phyloP scores from a whole-genome alignment of 192 early-diverging fungal species.

The Entomortierella beljakovae region DNA sequence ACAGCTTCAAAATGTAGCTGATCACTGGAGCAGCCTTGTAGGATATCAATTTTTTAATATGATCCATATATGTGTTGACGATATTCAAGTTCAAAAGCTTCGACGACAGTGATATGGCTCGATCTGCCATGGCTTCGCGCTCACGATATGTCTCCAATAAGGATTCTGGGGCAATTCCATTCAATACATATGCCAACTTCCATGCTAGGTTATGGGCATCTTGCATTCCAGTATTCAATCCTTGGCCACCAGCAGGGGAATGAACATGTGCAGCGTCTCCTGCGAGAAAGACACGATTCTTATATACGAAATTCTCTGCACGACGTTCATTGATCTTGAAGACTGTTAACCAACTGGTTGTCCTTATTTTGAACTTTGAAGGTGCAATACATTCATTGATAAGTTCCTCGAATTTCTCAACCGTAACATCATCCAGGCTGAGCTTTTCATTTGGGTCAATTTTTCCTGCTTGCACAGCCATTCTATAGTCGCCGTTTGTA shows the following conservation, averaged over 20 bases:
- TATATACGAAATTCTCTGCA: conserved; percentile 35
- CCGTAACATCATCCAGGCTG: conserved; percentile 1
- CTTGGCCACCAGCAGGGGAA: conserved; percentile 55
- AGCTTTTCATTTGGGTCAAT: conserved; percentile 10
- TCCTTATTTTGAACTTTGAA: conserved; percentile 22
- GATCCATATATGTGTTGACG: not conserved
- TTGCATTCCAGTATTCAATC: conserved; percentile 54
- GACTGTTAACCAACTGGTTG: conserved; percentile 21
- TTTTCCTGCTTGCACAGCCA: conserved; percentile 6
- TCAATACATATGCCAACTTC: conserved; percentile 57
- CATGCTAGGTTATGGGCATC: conserved; percentile 61
- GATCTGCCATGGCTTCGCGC: conserved; percentile 30
- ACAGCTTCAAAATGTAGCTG: not conserved
- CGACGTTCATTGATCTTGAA: conserved; percentile 42
- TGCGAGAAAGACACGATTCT: conserved; percentile 52
- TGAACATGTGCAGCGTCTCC: conserved; percentile 60
- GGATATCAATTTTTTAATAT: not conserved
- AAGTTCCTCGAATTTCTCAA: conserved; percentile 26
- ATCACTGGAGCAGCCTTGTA: not conserved
- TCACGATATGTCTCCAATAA: conserved; percentile 26
- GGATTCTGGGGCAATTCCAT: not conserved
- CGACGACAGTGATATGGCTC: conserved; percentile 29
- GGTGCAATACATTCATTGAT: conserved; percentile 11
- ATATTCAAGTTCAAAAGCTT: not conserved
- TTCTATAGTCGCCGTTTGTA: conserved; percentile 4